Base-by-base conservation (phyloP, 2,329 filamentous ascomycete species). In the Lasiodiplodia sp. region DNA sequence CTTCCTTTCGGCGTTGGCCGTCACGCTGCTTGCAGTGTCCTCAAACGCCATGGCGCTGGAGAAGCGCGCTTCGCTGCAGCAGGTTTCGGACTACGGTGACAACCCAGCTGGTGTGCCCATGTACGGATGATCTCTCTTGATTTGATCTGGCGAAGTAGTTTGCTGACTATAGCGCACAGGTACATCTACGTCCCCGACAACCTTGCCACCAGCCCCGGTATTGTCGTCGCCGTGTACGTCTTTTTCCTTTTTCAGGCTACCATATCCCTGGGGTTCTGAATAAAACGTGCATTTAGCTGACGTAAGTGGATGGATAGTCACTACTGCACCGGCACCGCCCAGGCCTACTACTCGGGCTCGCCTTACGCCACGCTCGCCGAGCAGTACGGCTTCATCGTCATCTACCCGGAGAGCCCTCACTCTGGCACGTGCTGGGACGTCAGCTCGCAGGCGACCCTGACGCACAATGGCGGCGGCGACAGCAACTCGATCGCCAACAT, bases 391-490 rank as follows among this genome's bases (percentile, higher is more conserved):
- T 89, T 86, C 77, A 87, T 90, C 67, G 82, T 86, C 70, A 86
- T 89, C 73, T 89, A 87, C 76, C 86, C 86, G 1, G 80, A 83
- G 71, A 84, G 83, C 2, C 85, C 85, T 0, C 83, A 86, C 71
- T 76, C 76, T n/a, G 86, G 80, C 7, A 79, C 80, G 78, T 89
- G 87, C 78, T 89, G 87, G 87, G 87, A 89, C 69, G 86, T 89
- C 2, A 86, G 85, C 5, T 87, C 84, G 11, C 81, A 81, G 49
- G 81, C 81, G 11, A 82, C 86, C 0, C 80, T 89, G 2, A 85
- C 82, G 3, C 87, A 87, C 72, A 81, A 86, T 67, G 87, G 86
- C 8, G 87, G 87, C 25, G 86, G 86, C 2, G 85, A 89, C 75
- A 86, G 82, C 60, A 83, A 85, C 52, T 81, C 82, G 0, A 87